phyloP scores from a whole-genome alignment of 2,329 filamentous ascomycete genomes.

The Microthyrium microscopicum region DNA sequence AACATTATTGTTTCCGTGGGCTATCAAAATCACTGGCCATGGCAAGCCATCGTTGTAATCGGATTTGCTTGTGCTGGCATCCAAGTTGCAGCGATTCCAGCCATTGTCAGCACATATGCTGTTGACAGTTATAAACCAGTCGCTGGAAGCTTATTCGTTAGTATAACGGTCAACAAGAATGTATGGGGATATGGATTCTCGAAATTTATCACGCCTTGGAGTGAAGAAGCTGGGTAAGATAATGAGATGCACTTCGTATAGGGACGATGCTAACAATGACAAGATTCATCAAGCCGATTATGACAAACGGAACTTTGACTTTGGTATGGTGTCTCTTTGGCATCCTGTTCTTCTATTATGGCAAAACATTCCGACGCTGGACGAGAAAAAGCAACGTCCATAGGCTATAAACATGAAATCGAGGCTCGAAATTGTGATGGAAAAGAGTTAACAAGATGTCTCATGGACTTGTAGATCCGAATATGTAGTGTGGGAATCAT shows the following conservation, averaged over 20 bases:
- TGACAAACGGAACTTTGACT: conserved; percentile 40
- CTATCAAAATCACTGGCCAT: conserved; percentile 36
- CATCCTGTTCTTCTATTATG: conserved; percentile 39
- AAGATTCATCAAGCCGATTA: conserved; percentile 35
- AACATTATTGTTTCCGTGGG: conserved; percentile 40
- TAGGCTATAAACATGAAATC: conserved; percentile 27
- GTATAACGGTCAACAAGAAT: conserved; percentile 48
- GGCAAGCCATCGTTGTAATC: conserved; percentile 39
- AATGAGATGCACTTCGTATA: background rate
- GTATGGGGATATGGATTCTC: conserved; percentile 44
- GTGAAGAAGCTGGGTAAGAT: conserved; percentile 25
- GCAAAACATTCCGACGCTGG: conserved; percentile 42
- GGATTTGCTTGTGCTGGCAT: conserved; percentile 41
- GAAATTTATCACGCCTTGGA: conserved; percentile 39
- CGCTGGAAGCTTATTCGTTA: conserved; percentile 41
- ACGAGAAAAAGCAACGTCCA: conserved; percentile 39
- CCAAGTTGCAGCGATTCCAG: conserved; percentile 42
- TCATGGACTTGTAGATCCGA: too few species aligned
- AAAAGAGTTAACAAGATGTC: too few species aligned
- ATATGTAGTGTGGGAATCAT: too few species aligned
- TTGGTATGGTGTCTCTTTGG: conserved; percentile 37
- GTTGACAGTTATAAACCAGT: conserved; percentile 50
- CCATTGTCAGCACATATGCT: conserved; percentile 41
- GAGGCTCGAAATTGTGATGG: too few species aligned
- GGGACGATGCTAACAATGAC: background rate